Evolutionary conservation across 306 rosid genomes (phyloP).

Genomic region (Castanospermum australe): DNA sequence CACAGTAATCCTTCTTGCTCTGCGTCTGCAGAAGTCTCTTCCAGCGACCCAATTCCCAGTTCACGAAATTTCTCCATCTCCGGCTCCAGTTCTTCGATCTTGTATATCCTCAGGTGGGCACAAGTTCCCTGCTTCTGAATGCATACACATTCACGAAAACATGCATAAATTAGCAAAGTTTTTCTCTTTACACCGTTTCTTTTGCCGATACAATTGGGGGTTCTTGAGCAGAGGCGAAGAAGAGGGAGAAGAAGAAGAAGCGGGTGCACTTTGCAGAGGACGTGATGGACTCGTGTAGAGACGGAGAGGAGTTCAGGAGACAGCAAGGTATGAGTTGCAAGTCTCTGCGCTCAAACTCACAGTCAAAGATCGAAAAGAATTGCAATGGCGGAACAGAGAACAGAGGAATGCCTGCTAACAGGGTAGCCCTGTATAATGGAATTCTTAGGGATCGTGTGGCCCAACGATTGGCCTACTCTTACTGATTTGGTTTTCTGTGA

Average conservation of each 20-base stretch:
- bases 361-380: slow-evolving; percentile 30
- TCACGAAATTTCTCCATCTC: slow-evolving; percentile 25
- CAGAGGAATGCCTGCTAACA: slow-evolving; percentile 80
- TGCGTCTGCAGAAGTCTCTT: slow-evolving; percentile 61
- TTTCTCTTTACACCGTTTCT: background rate
- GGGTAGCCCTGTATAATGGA: slow-evolving; percentile 82
- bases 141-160: background rate
- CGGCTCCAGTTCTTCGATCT: slow-evolving; percentile 63
- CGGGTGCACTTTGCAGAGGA: slow-evolving; percentile 82
- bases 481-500: slow-evolving; percentile 42
- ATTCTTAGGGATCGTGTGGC: slow-evolving; percentile 77
- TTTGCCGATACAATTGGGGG: background rate
- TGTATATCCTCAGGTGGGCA: slow-evolving; percentile 78
- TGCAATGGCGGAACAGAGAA: slow-evolving; percentile 11
- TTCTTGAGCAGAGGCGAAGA: slow-evolving; percentile 47
- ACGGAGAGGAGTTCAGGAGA: slow-evolving; percentile 65
- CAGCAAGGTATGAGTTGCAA: slow-evolving; percentile 20
- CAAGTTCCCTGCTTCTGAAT: background rate
- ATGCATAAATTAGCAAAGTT: background rate
- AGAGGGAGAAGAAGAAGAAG: slow-evolving; percentile 54
- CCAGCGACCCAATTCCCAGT: slow-evolving; percentile 43
- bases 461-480: slow-evolving; percentile 66
- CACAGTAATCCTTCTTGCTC: slow-evolving; percentile 84
- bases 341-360: slow-evolving; percentile 28
- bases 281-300: slow-evolving; percentile 65